phyloP scores from a whole-genome alignment of 352 stramenopile genomes.

The Sclerospora graminicola region DNA sequence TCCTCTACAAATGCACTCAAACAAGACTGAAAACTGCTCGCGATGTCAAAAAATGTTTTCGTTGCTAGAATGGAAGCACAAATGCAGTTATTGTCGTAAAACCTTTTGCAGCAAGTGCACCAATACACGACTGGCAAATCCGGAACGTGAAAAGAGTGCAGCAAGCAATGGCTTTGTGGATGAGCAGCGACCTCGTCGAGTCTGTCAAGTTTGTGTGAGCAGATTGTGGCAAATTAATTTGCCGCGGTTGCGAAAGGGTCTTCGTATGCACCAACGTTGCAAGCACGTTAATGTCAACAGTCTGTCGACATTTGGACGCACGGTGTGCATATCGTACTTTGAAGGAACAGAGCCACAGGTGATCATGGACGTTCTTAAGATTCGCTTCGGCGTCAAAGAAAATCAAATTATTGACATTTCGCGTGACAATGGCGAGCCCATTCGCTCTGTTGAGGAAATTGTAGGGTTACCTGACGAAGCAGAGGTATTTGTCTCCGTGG shows the following conservation, averaged over 20 bases:
- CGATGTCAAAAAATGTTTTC: slow-evolving; percentile 68
- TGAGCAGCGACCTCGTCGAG: slow-evolving; percentile 42
- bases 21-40: slow-evolving; percentile 59
- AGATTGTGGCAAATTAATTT: slow-evolving; percentile 77
- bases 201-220: slow-evolving; percentile 68
- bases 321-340: slow-evolving; percentile 74
- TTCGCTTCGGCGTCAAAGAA: slow-evolving; percentile 60
- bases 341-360: slow-evolving; percentile 62
- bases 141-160: slow-evolving; percentile 45
- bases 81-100: slow-evolving; percentile 71
- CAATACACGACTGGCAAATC: slow-evolving; percentile 53
- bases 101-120: slow-evolving; percentile 80
- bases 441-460: slow-evolving; percentile 36
- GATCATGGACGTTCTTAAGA: slow-evolving; percentile 69
- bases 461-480: slow-evolving; percentile 44
- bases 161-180: slow-evolving; percentile 30
- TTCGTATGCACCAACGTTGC: slow-evolving; percentile 31
- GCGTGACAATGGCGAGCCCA: slow-evolving; percentile 52
- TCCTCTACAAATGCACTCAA: slow-evolving; percentile 46
- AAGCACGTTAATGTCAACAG: slow-evolving; percentile 75
- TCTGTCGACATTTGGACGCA: slow-evolving; percentile 65
- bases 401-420: slow-evolving; percentile 77
- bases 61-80: slow-evolving; percentile 78
- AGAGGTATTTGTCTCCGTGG: slow-evolving; percentile 64
- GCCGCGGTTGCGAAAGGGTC: slow-evolving; percentile 49